Evolutionary conservation across 805 yeast species (phyloP).

Genomic region (Candida silvicultrix): DNA sequence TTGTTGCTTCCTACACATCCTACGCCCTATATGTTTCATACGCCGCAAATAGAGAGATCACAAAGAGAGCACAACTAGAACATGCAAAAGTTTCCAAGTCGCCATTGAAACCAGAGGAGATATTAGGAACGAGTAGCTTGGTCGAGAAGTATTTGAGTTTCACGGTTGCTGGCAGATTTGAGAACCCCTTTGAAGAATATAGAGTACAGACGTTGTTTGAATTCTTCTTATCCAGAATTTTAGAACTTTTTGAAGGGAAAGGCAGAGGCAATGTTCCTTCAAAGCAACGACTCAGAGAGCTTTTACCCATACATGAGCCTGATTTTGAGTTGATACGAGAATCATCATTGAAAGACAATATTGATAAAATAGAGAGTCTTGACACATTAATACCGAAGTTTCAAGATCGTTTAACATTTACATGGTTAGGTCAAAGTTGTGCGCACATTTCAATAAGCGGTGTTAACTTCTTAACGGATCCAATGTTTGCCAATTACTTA

Average conservation of each 20-base stretch:
- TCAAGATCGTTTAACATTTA: slow-evolving; percentile 49
- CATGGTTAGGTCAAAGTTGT: slow-evolving; percentile 96
- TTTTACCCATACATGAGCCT: slow-evolving; percentile 59
- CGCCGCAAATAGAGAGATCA: slow-evolving; percentile 48
- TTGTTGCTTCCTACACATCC: slow-evolving; percentile 48
- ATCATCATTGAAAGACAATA: slow-evolving; percentile 8
- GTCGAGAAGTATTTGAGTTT: slow-evolving; percentile 36
- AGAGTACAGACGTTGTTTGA: slow-evolving; percentile 87
- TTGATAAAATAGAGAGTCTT: slow-evolving; percentile 1
- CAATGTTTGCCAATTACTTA: slow-evolving; percentile 63
- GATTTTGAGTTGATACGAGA: slow-evolving; percentile 19
- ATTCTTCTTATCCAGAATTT: slow-evolving; percentile 64
- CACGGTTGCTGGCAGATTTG: slow-evolving; percentile 69
- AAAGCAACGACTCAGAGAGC: slow-evolving; percentile 38
- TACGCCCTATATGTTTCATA: slow-evolving; percentile 58
- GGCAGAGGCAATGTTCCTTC: slow-evolving; percentile 56
- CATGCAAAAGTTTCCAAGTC: slow-evolving; percentile 14
- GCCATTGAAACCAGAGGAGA: slow-evolving; percentile 13
- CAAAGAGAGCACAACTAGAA: slow-evolving; percentile 29
- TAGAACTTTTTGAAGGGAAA: slow-evolving; percentile 59
- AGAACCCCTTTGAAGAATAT: slow-evolving; percentile 88
- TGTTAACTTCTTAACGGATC: slow-evolving; percentile 80
- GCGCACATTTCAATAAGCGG: slow-evolving; percentile 65
- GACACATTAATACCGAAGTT: slow-evolving; percentile 28
- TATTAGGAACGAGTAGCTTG: slow-evolving; percentile 13